Evolutionary conservation across 106 monocot species (phyloP).

Genomic region (Dendrobium nobile): DNA sequence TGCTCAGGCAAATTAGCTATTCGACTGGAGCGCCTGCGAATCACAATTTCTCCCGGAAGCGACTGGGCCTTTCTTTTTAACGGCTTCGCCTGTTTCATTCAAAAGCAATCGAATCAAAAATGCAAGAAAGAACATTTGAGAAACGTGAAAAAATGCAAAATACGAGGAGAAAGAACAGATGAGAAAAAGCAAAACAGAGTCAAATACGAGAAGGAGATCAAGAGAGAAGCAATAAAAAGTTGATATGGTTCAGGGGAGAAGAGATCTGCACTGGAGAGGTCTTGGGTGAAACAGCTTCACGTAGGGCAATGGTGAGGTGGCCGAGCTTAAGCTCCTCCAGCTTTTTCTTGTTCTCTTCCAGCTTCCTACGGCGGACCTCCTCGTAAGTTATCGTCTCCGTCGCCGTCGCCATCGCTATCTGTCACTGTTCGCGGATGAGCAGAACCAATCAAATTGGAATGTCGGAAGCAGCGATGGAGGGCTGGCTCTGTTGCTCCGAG

Average conservation of each 20-base stretch:
- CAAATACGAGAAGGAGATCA: not conserved
- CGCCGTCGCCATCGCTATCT: slow-evolving; percentile 10
- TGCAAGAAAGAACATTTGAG: not conserved
- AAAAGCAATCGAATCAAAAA: not conserved
- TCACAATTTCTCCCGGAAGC: slow-evolving; percentile 10
- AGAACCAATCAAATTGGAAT: not conserved
- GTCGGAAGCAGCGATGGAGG: no score
- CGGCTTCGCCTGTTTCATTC: slow-evolving; percentile 25
- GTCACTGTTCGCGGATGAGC: not conserved
- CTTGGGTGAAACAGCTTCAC: slow-evolving; percentile 29
- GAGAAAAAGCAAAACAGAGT: not conserved
- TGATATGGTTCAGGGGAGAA: not conserved
- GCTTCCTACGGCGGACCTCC: slow-evolving; percentile 50
- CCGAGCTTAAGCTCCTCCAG: slow-evolving; percentile 66
- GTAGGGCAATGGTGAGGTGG: slow-evolving; percentile 37
- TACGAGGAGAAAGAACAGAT: no score
- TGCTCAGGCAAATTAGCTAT: slow-evolving; percentile 41
- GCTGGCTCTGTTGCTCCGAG: not conserved
- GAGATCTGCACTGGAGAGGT: slow-evolving; percentile 28
- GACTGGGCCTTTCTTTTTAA: slow-evolving; percentile 28
- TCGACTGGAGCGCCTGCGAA: slow-evolving; percentile 39
- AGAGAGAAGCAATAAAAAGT: not conserved
- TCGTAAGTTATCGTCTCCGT: slow-evolving; percentile 28
- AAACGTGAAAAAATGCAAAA: no score
- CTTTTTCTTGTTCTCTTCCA: slow-evolving; percentile 82